phyloP scores from a whole-genome alignment of 768 basidiomycete species.

The Neoboletus magnificus region DNA sequence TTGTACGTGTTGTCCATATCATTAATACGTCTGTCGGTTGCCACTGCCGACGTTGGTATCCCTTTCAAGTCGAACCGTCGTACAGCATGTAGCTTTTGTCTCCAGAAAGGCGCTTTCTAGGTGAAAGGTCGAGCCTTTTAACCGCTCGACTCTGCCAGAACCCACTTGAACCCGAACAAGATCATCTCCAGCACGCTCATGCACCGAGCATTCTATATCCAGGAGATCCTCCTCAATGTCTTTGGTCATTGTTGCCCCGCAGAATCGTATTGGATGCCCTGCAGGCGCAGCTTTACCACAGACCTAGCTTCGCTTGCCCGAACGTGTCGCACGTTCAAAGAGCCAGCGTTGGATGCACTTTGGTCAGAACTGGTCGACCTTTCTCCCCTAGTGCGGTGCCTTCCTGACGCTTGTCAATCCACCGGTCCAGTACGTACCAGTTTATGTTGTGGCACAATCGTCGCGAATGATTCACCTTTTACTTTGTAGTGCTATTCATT shows the following conservation, averaged over 20 bases:
- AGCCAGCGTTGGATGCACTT: conserved; percentile 3
- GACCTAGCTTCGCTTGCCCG: background rate
- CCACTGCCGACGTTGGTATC: background rate
- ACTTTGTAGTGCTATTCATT: background rate
- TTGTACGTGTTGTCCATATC: background rate
- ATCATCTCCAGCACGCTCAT: background rate
- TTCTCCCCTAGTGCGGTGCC: background rate
- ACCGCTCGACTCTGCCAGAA: background rate
- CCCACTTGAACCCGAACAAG: background rate
- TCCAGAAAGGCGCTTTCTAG: background rate
- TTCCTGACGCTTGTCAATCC: background rate
- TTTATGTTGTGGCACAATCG: background rate
- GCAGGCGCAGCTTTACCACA: background rate
- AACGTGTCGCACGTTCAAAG: conserved; percentile 6
- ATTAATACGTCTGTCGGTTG: background rate
- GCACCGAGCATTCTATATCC: conserved; percentile 4
- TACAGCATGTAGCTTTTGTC: background rate
- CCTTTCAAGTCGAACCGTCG: background rate
- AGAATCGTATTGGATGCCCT: background rate
- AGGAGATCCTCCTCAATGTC: conserved; percentile 3
- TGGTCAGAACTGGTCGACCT: conserved; percentile 3
- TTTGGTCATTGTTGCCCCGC: background rate
- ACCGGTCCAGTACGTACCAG: background rate
- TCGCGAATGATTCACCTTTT: background rate
- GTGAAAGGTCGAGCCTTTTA: background rate